Percentiles rank a stretch among this genome's conserved stretches.
Conservation (phyloP, 1,284 basidiomycete genomes). For the Apiotrichum gracile region DNA sequence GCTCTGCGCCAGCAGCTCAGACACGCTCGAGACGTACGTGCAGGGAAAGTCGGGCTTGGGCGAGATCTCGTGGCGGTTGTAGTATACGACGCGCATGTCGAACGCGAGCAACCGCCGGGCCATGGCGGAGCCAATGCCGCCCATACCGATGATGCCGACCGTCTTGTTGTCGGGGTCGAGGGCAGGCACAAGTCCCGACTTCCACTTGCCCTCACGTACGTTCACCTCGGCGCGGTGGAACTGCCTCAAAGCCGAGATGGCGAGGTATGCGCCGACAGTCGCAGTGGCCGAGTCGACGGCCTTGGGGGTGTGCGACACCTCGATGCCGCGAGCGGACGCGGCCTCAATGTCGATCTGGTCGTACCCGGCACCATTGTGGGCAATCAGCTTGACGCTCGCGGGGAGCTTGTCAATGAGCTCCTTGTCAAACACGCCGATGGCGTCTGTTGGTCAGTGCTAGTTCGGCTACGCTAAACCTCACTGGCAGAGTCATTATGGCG, state of each 20-base stretch:
- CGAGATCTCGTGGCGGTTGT: conserved; percentile 61
- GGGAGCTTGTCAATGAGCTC: conserved; percentile 67
- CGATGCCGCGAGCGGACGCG: conserved; percentile 68
- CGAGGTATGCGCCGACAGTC: conserved; percentile 76
- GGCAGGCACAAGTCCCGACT: conserved; percentile 53
- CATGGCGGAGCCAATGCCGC: conserved; percentile 66
- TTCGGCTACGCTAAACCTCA: conserved; percentile 52
- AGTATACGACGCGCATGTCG: conserved; percentile 75
- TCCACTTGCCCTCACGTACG: conserved; percentile 57
- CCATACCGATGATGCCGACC: conserved; percentile 79
- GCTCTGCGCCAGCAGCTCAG: conserved; percentile 65
- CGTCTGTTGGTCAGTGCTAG: conserved; percentile 49
- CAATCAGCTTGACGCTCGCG: conserved; percentile 69
- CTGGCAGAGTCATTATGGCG: conserved; percentile 51
- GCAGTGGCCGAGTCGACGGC: conserved; percentile 90
- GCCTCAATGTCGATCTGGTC: conserved; percentile 74
- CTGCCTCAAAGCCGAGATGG: conserved; percentile 75
- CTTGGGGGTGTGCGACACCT: conserved; percentile 82
- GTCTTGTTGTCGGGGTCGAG: conserved; percentile 73
- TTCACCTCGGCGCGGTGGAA: conserved; percentile 68
- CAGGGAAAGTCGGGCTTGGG: conserved; percentile 62
- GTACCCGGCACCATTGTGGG: conserved; percentile 89
- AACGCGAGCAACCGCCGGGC: conserved; percentile 42
- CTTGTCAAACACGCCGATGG: conserved; percentile 71
- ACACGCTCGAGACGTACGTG: conserved; percentile 63